Percentiles rank a stretch among this genome's conserved stretches.
These are phyloP conservation scores for Plasmopara halstedii DNA, from an alignment of 352 stramenopile species.

Conservation along the genomic window DNA sequence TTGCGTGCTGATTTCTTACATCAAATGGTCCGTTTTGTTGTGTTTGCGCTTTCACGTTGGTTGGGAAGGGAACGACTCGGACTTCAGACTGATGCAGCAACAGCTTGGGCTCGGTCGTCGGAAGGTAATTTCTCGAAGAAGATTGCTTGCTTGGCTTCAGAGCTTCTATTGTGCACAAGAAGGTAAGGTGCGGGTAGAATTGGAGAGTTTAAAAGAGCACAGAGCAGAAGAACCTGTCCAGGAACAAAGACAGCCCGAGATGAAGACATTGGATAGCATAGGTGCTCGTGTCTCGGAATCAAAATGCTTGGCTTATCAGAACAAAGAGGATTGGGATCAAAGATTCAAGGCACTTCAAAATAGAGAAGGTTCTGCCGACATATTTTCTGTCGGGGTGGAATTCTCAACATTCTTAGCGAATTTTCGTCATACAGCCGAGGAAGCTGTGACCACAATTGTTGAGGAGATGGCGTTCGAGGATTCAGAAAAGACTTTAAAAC, in stretches of 20 bases:
- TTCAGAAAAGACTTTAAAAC: constrained; percentile 12
- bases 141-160: constrained; percentile 34
- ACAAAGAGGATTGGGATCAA: constrained; percentile 20
- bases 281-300: constrained; percentile 9
- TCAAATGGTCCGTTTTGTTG: too few relatives aligned
- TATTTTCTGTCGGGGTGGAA: constrained; percentile 14
- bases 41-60: constrained; percentile 23
- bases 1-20: constrained; percentile 16
- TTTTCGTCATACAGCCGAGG: constrained; percentile 35
- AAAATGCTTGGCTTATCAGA: constrained; percentile 5
- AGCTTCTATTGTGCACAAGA: constrained; percentile 31
- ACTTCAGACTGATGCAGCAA: constrained; percentile 42
- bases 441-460: constrained; percentile 24
- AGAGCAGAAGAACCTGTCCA: constrained; percentile 6
- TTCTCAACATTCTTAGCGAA: constrained; percentile 22
- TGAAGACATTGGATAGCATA: background rate
- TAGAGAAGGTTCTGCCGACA: constrained; percentile 1
- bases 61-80: constrained; percentile 36
- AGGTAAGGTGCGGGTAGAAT: constrained; percentile 15
- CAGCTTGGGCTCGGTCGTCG: constrained; percentile 38
- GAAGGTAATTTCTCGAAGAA: constrained; percentile 30
- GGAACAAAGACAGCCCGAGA: constrained; percentile 1
- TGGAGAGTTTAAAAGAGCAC: constrained; percentile 15
- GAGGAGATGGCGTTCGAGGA: constrained; percentile 24
- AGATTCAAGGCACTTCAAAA: constrained; percentile 9